Evolutionary conservation across 2,329 filamentous ascomycete genomes (phyloP).

Genomic region (Microsporum ferrugineum): DNA sequence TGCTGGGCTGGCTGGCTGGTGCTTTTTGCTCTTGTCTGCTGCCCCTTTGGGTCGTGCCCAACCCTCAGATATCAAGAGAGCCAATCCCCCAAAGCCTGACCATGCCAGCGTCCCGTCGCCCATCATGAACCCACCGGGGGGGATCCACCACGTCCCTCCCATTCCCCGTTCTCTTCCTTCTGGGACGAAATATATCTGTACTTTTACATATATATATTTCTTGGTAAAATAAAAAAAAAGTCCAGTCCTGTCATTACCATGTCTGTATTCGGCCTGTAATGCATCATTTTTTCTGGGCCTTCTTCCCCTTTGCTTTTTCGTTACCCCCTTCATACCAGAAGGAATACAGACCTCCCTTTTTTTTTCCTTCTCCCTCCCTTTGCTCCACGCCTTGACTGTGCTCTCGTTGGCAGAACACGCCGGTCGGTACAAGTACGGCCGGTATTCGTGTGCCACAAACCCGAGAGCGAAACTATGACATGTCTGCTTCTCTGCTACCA

Average conservation of each 20-base stretch:
- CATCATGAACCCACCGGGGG: neutral
- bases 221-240: neutral
- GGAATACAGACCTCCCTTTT: neutral
- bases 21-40: neutral
- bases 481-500: neutral
- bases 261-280: constrained; percentile 2
- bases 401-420: neutral
- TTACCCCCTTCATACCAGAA: neutral
- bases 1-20: neutral
- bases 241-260: neutral
- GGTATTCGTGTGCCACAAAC: constrained; percentile 5
- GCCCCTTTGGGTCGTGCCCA: neutral
- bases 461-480: constrained; percentile 3
- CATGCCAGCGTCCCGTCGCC: constrained; percentile 3
- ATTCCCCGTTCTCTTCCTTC: constrained; percentile 3
- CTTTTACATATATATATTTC: neutral
- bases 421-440: neutral
- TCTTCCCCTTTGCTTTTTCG: neutral
- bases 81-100: neutral
- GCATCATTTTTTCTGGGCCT: neutral
- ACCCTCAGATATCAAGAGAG: constrained; percentile 1
- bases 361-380: neutral
- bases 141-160: neutral
- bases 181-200: neutral
- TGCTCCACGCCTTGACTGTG: neutral